Conservation (phyloP, 2,329 filamentous ascomycete genomes). For the Ascochyta rabiei region DNA sequence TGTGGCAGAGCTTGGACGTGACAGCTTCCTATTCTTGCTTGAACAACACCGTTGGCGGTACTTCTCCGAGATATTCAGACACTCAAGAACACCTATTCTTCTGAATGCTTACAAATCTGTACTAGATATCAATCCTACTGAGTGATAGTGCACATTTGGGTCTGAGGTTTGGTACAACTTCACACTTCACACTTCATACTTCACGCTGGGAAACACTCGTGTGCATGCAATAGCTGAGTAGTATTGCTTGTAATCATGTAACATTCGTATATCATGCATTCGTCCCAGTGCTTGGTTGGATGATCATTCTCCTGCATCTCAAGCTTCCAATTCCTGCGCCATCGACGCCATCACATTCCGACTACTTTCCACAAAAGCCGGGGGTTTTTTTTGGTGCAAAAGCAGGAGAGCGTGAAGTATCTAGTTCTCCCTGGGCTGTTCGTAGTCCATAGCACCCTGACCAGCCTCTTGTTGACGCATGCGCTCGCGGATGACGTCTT, state of each 20-base stretch:
- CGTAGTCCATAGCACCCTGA: constrained; percentile 32
- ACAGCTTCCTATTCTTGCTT: not conserved
- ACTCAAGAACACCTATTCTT: too few relatives aligned
- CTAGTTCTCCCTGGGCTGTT: constrained; percentile 8
- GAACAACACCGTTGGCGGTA: too few relatives aligned
- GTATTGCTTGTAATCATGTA: not conserved
- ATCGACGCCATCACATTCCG: not conserved
- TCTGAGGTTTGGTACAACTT: too few relatives aligned
- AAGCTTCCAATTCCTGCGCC: not conserved
- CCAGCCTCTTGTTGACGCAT: constrained; percentile 37
- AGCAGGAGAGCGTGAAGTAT: not conserved
- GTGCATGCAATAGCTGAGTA: not conserved
- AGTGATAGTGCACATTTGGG: not conserved
- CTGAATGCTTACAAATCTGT: too few relatives aligned
- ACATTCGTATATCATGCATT: constrained; percentile 3
- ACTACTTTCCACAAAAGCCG: not conserved
- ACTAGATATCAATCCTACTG: too few relatives aligned
- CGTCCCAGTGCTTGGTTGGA: constrained; percentile 1
- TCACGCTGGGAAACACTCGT: not conserved
- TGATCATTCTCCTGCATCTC: not conserved
- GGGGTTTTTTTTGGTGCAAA: not conserved
- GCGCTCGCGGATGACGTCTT: constrained; percentile 67
- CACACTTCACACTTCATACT: not conserved
- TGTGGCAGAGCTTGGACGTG: not conserved
- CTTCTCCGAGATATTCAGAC: too few relatives aligned